Conservation (phyloP, 257 asterid species). For the Solanum verrucosum region DNA sequence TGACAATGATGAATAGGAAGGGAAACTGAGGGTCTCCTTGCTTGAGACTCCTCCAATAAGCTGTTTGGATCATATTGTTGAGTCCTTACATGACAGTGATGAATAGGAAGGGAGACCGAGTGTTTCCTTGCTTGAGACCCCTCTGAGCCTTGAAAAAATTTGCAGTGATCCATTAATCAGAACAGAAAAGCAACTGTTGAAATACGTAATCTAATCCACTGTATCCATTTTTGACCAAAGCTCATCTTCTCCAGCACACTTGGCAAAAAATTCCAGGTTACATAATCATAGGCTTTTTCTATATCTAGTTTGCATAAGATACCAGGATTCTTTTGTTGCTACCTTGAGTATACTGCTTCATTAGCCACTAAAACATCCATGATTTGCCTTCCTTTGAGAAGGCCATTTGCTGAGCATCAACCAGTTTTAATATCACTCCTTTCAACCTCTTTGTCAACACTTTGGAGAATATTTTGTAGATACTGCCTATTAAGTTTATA, state of each 20-base stretch:
- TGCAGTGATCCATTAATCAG: background rate
- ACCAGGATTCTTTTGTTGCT: background rate
- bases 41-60: background rate
- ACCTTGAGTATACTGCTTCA: background rate
- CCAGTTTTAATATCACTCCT: background rate
- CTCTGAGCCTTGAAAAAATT: background rate
- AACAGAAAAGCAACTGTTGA: background rate
- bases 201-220: too few relatives aligned
- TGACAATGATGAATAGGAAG: background rate
- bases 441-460: background rate
- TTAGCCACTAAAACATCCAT: background rate
- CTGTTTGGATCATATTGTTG: background rate
- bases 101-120: background rate
- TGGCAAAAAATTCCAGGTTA: background rate
- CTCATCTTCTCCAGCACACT: background rate
- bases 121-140: background rate
- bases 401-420: background rate
- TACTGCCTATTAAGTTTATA: background rate
- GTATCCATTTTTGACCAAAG: background rate
- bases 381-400: background rate
- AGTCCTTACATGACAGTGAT: background rate
- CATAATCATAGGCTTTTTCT: background rate
- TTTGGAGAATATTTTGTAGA: too few relatives aligned
- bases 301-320: background rate
- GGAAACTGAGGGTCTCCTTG: background rate